Percentiles rank a stretch among this genome's conserved stretches.
Evolutionary conservation across 257 asterid genomes (phyloP).

Genomic region (Datura wrightii): DNA sequence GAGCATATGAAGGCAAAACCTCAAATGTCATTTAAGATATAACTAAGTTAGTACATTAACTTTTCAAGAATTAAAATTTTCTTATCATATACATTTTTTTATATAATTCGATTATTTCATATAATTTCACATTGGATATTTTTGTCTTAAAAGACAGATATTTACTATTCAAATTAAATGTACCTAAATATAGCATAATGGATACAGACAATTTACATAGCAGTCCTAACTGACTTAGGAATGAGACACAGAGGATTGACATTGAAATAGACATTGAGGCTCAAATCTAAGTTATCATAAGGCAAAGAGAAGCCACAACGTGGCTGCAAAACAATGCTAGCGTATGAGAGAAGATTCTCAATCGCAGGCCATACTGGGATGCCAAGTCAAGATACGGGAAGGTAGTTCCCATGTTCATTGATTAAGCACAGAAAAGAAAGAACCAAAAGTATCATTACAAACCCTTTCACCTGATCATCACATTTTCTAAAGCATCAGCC

Average conservation of each 20-base stretch:
- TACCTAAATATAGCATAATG: neutral
- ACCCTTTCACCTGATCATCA: no score
- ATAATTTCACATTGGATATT: neutral
- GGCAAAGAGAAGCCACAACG: neutral
- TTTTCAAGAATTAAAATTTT: neutral
- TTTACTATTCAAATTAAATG: neutral
- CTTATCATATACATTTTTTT: neutral
- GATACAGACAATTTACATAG: neutral
- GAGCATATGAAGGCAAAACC: neutral
- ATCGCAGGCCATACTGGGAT: neutral
- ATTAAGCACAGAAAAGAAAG: neutral
- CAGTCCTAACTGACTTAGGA: neutral
- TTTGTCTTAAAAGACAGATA: neutral
- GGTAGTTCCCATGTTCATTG: neutral
- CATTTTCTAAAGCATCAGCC: no score
- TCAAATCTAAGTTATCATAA: neutral
- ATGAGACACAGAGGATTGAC: neutral
- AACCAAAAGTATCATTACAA: no score
- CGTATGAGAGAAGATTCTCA: neutral
- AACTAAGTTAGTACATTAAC: neutral
- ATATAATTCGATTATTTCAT: neutral
- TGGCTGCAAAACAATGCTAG: conserved; percentile 19
- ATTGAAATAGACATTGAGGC: neutral
- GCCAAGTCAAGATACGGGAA: conserved; percentile 35
- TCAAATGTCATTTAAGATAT: neutral